A percentile compares a stretch with the other conserved stretches of the same genome.
Evolutionary conservation across 2,329 filamentous ascomycete species (phyloP).

Genomic region (Trichoderma breve): DNA sequence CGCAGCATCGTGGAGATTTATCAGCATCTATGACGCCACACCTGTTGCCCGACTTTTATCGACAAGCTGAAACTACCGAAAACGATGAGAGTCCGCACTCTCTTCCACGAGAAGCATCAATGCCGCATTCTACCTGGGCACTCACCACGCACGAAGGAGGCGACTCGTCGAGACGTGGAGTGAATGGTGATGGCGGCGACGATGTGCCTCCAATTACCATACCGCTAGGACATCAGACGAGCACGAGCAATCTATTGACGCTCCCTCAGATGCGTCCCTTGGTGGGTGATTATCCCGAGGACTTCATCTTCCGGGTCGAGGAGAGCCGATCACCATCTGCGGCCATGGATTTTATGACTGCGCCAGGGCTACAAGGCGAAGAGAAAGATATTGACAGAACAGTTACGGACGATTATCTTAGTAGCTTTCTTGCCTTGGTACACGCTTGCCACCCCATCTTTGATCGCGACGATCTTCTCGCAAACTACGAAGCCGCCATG

Average conservation of each 20-base stretch:
- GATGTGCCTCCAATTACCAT: constrained; percentile 22
- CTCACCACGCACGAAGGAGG: constrained; percentile 8
- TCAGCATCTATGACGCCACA: background rate
- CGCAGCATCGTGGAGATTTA: background rate
- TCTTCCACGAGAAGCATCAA: background rate
- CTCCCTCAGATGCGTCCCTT: constrained; percentile 21
- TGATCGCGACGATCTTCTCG: constrained; percentile 15
- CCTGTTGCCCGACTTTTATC: constrained; percentile 7
- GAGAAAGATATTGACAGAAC: background rate
- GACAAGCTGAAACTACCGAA: background rate
- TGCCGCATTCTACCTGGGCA: constrained; percentile 18
- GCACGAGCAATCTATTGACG: constrained; percentile 21
- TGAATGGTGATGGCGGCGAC: background rate
- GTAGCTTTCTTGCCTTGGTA: constrained; percentile 16
- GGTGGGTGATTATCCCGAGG: constrained; percentile 21
- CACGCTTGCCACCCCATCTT: constrained; percentile 23
- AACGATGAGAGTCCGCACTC: background rate
- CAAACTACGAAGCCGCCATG: constrained; percentile 20
- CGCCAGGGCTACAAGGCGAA: background rate
- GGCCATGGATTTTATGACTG: constrained; percentile 15
- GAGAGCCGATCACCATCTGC: constrained; percentile 6
- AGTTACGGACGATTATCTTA: constrained; percentile 17
- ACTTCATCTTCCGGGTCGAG: constrained; percentile 23
- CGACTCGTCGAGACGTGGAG: background rate
- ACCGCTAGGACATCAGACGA: constrained; percentile 24